phyloP scores from a whole-genome alignment of 1,284 basidiomycete species.

The Fomes fomentarius region DNA sequence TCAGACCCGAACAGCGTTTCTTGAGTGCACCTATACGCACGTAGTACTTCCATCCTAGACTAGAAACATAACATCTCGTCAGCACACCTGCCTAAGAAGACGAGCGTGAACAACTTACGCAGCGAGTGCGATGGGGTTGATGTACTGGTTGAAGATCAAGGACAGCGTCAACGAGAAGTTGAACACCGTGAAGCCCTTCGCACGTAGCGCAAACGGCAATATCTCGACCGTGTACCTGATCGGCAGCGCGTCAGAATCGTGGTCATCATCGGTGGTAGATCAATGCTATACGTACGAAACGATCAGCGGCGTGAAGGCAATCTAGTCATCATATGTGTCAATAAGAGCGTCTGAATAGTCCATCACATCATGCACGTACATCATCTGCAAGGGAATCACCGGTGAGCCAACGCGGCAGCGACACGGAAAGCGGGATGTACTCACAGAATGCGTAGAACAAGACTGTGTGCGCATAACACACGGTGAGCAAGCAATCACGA shows the following conservation, averaged over 20 bases:
- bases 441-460: constrained; percentile 47
- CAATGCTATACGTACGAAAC: constrained; percentile 44
- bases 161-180: constrained; percentile 54
- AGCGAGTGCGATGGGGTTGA: constrained; percentile 45
- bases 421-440: no score
- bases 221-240: constrained; percentile 60
- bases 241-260: not conserved
- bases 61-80: not conserved
- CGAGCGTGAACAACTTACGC: constrained; percentile 28
- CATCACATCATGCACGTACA: no score
- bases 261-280: constrained; percentile 4
- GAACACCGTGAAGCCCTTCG: constrained; percentile 64
- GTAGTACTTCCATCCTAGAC: constrained; percentile 40
- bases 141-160: constrained; percentile 63
- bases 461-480: constrained; percentile 29
- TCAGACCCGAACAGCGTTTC: not conserved
- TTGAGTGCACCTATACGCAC: constrained; percentile 24
- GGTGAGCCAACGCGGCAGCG: no score
- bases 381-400: no score
- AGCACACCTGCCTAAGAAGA: not conserved
- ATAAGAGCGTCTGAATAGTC: no score
- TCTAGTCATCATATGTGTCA: constrained; percentile 25
- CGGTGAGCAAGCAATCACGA: not conserved
- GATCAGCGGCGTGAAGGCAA: constrained; percentile 59
- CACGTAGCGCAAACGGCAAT: constrained; percentile 57